Evolutionary conservation across 345 rosid species (phyloP).

Genomic region (Hibiscus tridactylites): DNA sequence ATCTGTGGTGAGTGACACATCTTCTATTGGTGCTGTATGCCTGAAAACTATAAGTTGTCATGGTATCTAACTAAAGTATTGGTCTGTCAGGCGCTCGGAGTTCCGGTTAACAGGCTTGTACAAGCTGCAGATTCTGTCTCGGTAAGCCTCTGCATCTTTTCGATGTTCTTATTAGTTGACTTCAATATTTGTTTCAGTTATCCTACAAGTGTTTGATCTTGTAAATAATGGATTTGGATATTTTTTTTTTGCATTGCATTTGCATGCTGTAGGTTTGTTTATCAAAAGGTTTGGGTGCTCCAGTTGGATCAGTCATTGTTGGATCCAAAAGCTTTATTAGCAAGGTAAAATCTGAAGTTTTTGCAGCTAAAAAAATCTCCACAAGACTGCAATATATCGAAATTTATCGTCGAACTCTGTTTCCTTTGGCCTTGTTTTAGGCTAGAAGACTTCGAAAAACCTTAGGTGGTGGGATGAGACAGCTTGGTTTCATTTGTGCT

Average conservation of each 20-base stretch:
- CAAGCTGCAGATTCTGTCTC: conserved; percentile 86
- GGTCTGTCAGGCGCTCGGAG: conserved; percentile 65
- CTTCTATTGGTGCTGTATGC: neutral
- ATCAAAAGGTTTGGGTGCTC: conserved; percentile 82
- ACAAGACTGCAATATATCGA: neutral
- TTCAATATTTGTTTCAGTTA: neutral
- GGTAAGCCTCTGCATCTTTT: conserved; percentile 16
- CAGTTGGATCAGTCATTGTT: conserved; percentile 84
- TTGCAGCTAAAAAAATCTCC: neutral
- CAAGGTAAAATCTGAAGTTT: conserved; percentile 34
- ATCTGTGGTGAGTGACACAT: too few relatives aligned
- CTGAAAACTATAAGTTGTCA: too few relatives aligned
- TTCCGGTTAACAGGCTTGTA: conserved; percentile 71
- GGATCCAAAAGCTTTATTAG: conserved; percentile 69
- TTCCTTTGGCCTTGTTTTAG: conserved; percentile 21
- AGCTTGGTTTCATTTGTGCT: conserved; percentile 70
- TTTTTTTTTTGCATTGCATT: neutral
- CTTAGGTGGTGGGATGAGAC: conserved; percentile 98
- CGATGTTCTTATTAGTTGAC: neutral
- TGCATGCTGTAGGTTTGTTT: conserved; percentile 42
- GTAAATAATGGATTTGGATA: neutral
- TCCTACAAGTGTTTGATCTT: neutral
- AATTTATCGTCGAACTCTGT: neutral
- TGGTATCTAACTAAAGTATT: conserved; percentile 17
- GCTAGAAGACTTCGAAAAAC: conserved; percentile 82